Conservation (phyloP, 495 filamentous ascomycete genomes). For the Schizothecium vesticola region DNA sequence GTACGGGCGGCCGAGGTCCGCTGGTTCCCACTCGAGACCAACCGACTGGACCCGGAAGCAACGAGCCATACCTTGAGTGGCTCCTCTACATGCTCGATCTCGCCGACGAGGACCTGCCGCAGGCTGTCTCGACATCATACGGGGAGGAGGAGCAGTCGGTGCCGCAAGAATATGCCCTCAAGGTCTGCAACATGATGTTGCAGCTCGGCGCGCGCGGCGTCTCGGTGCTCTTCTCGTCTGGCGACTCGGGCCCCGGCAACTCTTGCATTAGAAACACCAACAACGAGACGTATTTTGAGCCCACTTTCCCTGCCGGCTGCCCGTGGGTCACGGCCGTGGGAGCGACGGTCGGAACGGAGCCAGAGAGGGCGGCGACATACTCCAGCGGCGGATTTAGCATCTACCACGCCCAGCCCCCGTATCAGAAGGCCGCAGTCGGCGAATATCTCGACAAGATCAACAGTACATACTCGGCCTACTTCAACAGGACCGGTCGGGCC, state of each 20-base stretch:
- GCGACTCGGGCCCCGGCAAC: conserved; percentile 66
- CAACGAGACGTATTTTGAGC: conserved; percentile 62
- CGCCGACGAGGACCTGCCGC: conserved; percentile 51
- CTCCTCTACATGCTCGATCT: conserved; percentile 49
- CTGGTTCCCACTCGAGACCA: conserved; percentile 56
- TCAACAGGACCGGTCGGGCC: conserved; percentile 58
- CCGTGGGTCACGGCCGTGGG: conserved; percentile 74
- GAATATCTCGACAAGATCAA: conserved; percentile 37
- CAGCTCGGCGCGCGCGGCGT: conserved; percentile 71
- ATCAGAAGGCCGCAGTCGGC: conserved; percentile 53
- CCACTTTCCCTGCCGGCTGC: conserved; percentile 48
- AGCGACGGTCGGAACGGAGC: conserved; percentile 53
- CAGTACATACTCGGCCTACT: conserved; percentile 19
- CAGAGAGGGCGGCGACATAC: conserved; percentile 54
- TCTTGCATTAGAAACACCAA: conserved; percentile 64
- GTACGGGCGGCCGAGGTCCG: conserved; percentile 39
- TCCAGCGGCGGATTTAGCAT: conserved; percentile 62
- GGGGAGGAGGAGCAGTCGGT: conserved; percentile 78
- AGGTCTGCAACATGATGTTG: conserved; percentile 62
- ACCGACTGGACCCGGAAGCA: conserved; percentile 52
- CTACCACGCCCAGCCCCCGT: conserved; percentile 54
- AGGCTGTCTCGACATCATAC: conserved; percentile 73
- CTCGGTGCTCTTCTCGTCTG: conserved; percentile 66
- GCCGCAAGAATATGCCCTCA: conserved; percentile 58
- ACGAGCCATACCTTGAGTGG: conserved; percentile 76